phyloP scores from a whole-genome alignment of 352 stramenopile genomes.

The Phytopythium helicoides region DNA sequence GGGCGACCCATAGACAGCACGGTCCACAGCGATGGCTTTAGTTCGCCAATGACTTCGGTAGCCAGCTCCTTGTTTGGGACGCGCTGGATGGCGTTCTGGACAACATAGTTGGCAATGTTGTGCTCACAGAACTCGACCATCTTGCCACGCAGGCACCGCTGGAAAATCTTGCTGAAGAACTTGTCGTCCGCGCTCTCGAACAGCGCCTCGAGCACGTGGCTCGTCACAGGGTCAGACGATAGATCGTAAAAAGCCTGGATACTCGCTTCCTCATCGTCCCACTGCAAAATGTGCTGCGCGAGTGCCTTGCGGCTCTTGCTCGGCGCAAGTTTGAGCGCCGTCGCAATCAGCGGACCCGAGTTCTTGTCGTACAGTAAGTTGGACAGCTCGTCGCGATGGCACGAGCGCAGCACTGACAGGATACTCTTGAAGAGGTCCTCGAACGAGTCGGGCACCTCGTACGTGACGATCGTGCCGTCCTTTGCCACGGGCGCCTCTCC shows the following conservation, averaged over 20 bases:
- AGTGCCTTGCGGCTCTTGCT: conserved; percentile 46
- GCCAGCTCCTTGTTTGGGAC: conserved; percentile 43
- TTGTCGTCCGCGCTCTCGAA: conserved; percentile 57
- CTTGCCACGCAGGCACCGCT: conserved; percentile 55
- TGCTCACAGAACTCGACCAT: conserved; percentile 73
- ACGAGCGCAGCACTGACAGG: conserved; percentile 40
- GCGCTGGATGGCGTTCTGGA: conserved; percentile 68
- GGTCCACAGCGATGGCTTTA: conserved; percentile 61
- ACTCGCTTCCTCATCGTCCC: conserved; percentile 53
- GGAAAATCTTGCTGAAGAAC: conserved; percentile 66
- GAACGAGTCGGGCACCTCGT: conserved; percentile 54
- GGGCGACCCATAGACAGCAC: conserved; percentile 66
- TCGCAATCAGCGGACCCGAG: conserved; percentile 66
- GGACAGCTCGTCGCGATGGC: conserved; percentile 39
- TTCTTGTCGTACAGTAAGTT: conserved; percentile 75
- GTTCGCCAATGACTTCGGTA: conserved; percentile 48
- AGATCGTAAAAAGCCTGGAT: conserved; percentile 64
- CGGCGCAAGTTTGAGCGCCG: conserved; percentile 57
- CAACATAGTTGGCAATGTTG: conserved; percentile 80
- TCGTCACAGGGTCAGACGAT: conserved; percentile 69
- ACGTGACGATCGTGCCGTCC: conserved; percentile 32
- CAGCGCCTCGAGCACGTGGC: conserved; percentile 71
- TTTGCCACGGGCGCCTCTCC: conserved; percentile 34
- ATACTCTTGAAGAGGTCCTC: conserved; percentile 60
- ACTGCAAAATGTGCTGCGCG: conserved; percentile 63